Evolutionary conservation across 1,284 basidiomycete species (phyloP).

Genomic region (Cryptococcus sp.): DNA sequence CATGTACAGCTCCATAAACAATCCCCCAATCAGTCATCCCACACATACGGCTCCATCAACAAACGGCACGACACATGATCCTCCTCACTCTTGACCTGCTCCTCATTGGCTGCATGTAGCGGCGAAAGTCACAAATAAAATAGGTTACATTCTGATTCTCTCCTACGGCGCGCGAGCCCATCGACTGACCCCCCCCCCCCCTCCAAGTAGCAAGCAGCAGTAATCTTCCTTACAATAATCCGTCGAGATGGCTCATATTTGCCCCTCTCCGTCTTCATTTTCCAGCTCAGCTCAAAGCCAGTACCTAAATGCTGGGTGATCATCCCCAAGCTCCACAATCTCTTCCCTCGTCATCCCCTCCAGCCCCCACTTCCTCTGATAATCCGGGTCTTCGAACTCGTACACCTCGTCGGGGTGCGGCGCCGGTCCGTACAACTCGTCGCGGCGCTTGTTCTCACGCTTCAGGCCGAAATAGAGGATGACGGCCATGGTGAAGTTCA

Average conservation of each 20-base stretch:
- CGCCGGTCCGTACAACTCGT: slow-evolving; percentile 43
- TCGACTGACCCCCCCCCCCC: not conserved
- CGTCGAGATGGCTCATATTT: not conserved
- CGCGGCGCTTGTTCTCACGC: slow-evolving; percentile 49
- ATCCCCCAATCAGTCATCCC: too few relatives aligned
- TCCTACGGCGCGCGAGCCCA: too few relatives aligned
- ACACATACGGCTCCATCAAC: too few relatives aligned
- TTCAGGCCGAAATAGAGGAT: slow-evolving; percentile 41
- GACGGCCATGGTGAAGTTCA: slow-evolving; percentile 42
- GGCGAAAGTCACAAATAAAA: too few relatives aligned
- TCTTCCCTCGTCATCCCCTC: slow-evolving; percentile 48
- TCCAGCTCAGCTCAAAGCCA: too few relatives aligned
- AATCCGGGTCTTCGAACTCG: slow-evolving; percentile 42
- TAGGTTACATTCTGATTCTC: too few relatives aligned
- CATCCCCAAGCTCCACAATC: slow-evolving; percentile 52
- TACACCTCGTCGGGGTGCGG: slow-evolving; percentile 62
- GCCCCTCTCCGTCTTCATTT: too few relatives aligned
- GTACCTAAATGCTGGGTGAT: slow-evolving; percentile 47
- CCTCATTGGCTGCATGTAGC: too few relatives aligned
- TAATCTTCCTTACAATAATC: not conserved
- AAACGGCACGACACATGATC: too few relatives aligned
- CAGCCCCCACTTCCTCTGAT: slow-evolving; percentile 47
- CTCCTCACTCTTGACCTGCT: too few relatives aligned
- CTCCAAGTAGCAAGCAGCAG: not conserved
- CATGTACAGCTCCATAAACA: too few relatives aligned